These are phyloP conservation scores for Fomes fomentarius DNA, from an alignment of 1,284 basidiomycete species.

Conservation along the genomic window DNA sequence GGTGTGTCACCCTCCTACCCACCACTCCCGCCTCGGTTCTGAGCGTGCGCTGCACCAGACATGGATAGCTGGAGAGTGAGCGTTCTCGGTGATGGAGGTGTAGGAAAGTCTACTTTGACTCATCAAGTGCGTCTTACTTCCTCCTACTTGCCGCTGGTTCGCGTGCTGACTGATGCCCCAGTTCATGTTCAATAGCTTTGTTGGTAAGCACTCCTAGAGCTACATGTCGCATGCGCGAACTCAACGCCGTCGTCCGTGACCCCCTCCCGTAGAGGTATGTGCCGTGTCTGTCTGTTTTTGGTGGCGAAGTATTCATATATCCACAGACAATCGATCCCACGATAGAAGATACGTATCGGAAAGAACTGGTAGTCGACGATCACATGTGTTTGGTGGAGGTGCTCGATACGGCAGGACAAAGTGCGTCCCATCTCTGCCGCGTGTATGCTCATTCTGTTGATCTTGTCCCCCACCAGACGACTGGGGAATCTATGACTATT, in stretches of 20 bases:
- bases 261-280: slow-evolving; percentile 26
- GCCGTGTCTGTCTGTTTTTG: background rate
- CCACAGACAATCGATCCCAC: slow-evolving; percentile 85
- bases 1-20: slow-evolving; percentile 14
- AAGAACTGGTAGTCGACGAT: slow-evolving; percentile 90
- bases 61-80: slow-evolving; percentile 94
- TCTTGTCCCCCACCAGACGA: slow-evolving; percentile 65
- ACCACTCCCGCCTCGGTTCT: background rate
- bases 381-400: slow-evolving; percentile 92
- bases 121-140: slow-evolving; percentile 68
- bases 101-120: slow-evolving; percentile 96
- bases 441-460: slow-evolving; percentile 11
- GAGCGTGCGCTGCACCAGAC: slow-evolving; percentile 36
- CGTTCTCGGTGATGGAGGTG: slow-evolving; percentile 96
- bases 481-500: slow-evolving; percentile 98
- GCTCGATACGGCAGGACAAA: slow-evolving; percentile 93
- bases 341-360: slow-evolving; percentile 95
- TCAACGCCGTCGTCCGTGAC: slow-evolving; percentile 20
- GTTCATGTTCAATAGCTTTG: slow-evolving; percentile 94
- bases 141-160: slow-evolving; percentile 8
- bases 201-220: slow-evolving; percentile 57
- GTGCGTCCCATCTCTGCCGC: slow-evolving; percentile 47
- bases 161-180: slow-evolving; percentile 36
- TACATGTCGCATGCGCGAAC: slow-evolving; percentile 23
- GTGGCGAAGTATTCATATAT: slow-evolving; percentile 4